Conservation (phyloP, 2,329 filamentous ascomycete genomes). For the Pseudofabraea citricarpa region DNA sequence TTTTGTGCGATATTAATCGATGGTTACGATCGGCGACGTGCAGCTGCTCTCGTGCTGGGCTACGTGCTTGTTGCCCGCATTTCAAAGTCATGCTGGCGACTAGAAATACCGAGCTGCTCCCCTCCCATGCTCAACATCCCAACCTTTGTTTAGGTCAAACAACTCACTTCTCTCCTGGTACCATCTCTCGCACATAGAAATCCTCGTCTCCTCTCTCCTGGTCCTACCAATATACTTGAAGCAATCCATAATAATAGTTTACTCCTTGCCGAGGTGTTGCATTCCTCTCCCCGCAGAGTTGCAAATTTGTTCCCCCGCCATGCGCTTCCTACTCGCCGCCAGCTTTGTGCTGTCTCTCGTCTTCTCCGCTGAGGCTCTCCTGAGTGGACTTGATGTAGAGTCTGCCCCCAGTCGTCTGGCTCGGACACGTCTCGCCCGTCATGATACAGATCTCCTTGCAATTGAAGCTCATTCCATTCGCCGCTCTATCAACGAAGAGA, state of each 20-base stretch:
- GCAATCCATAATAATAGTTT: neutral
- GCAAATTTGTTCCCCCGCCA: constrained; percentile 1
- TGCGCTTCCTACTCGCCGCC: constrained; percentile 11
- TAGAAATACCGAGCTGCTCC: too few species aligned
- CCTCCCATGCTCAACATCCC: too few species aligned
- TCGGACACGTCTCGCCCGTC: constrained; percentile 1
- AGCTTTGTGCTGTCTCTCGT: constrained; percentile 9
- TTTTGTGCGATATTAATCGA: too few species aligned
- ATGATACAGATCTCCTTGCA: neutral
- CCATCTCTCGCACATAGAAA: too few species aligned
- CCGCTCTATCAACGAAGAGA: neutral
- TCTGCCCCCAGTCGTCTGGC: neutral
- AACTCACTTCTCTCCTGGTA: too few species aligned
- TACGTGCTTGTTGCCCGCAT: too few species aligned
- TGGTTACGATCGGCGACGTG: too few species aligned
- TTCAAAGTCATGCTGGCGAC: too few species aligned
- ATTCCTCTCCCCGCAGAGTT: neutral
- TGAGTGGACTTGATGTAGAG: neutral
- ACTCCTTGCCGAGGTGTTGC: neutral
- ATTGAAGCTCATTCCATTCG: neutral
- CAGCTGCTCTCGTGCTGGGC: too few species aligned
- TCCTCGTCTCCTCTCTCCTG: too few species aligned
- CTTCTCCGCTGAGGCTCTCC: constrained; percentile 4
- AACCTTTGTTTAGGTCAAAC: too few species aligned
- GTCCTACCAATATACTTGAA: neutral